Conservation (phyloP, 805 yeast genomes). For the Candida sanyiensis region DNA sequence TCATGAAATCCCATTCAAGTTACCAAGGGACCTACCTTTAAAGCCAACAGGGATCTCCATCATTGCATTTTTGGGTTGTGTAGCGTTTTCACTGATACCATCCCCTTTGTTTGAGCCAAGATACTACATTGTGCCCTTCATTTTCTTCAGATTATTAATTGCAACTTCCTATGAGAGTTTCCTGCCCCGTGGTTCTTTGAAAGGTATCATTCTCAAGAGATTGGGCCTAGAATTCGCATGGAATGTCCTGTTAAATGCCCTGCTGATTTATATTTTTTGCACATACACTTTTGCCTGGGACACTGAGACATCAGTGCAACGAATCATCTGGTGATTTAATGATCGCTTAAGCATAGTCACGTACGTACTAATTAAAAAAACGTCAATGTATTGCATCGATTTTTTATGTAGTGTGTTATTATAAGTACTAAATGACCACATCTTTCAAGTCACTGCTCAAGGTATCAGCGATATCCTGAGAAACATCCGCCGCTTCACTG, state of each 20-base stretch:
- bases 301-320: slow-evolving; percentile 52
- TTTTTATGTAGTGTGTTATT: too few relatives aligned
- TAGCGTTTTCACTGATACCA: slow-evolving; percentile 63
- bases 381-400: too few relatives aligned
- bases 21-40: slow-evolving; percentile 31
- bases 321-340: slow-evolving; percentile 79
- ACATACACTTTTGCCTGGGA: slow-evolving; percentile 63
- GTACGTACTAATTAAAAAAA: too few relatives aligned
- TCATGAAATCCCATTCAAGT: slow-evolving; percentile 32
- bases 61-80: slow-evolving; percentile 46
- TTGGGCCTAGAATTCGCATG: slow-evolving; percentile 53
- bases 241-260: slow-evolving; percentile 50
- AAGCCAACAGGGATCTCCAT: slow-evolving; percentile 43
- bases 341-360: not conserved
- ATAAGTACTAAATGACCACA: slow-evolving; percentile 17
- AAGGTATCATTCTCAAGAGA: slow-evolving; percentile 29
- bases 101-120: slow-evolving; percentile 94
- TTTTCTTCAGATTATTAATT: slow-evolving; percentile 63
- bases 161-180: slow-evolving; percentile 34
- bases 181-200: slow-evolving; percentile 14
- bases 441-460: slow-evolving; percentile 21
- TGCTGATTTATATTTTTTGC: slow-evolving; percentile 51
- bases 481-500: slow-evolving; percentile 5
- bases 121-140: slow-evolving; percentile 77
- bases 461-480: slow-evolving; percentile 10